phyloP scores from a whole-genome alignment of 495 filamentous ascomycete genomes.

The Trichoderma reesei region DNA sequence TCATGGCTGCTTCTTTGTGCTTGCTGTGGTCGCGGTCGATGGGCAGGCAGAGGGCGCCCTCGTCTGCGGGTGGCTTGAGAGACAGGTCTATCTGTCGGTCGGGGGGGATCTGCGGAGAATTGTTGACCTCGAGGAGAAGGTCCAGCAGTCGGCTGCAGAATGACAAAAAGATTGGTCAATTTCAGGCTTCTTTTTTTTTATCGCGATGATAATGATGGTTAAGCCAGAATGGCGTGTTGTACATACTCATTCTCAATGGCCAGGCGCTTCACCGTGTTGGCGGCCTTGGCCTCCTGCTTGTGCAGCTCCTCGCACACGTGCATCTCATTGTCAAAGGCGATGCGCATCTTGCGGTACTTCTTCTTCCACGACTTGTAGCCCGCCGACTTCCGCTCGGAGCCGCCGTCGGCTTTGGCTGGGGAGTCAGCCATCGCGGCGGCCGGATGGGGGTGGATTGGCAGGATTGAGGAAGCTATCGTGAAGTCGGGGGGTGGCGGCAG shows the following conservation, averaged over 20 bases:
- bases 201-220: background rate
- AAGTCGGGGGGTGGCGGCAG: background rate
- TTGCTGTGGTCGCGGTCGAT: slow-evolving; percentile 18
- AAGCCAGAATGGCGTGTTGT: background rate
- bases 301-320: slow-evolving; percentile 68
- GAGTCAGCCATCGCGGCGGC: slow-evolving; percentile 8
- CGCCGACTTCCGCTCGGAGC: background rate
- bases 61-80: slow-evolving; percentile 52
- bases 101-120: slow-evolving; percentile 61
- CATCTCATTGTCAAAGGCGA: slow-evolving; percentile 76
- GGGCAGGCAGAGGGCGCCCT: slow-evolving; percentile 22
- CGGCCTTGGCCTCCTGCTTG: slow-evolving; percentile 65
- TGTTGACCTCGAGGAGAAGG: slow-evolving; percentile 77
- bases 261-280: slow-evolving; percentile 64
- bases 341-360: slow-evolving; percentile 89
- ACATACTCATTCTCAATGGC: slow-evolving; percentile 72
- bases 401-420: slow-evolving; percentile 6
- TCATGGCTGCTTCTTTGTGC: slow-evolving; percentile 19
- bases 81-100: slow-evolving; percentile 52
- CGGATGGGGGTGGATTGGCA: slow-evolving; percentile 7
- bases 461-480: slow-evolving; percentile 4
- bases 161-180: background rate
- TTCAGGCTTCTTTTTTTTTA: no score
- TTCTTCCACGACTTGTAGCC: slow-evolving; percentile 53
- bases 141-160: slow-evolving; percentile 61